Percentiles rank a stretch among this genome's conserved stretches.
Conservation (phyloP, 177 flowering plant species). For the Vitis hybrid region DNA sequence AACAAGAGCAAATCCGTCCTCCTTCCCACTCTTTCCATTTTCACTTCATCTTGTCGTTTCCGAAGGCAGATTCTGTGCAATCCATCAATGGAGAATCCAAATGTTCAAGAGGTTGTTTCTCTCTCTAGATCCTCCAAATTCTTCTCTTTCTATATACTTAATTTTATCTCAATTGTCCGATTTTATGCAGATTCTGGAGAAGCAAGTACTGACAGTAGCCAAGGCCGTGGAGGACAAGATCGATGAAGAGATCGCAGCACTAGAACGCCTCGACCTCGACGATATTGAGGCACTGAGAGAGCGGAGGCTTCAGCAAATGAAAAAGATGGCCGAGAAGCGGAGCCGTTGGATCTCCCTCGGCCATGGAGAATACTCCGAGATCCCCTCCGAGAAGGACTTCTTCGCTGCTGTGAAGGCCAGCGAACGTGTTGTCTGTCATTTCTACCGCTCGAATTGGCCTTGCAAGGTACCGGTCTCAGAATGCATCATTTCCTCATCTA, state of each 20-base stretch:
- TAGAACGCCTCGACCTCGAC: slow-evolving; percentile 78
- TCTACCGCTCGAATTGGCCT: slow-evolving; percentile 98
- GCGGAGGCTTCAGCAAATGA: slow-evolving; percentile 87
- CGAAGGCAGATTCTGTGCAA: not conserved
- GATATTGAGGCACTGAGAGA: slow-evolving; percentile 86
- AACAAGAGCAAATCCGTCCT: not conserved
- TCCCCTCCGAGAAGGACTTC: slow-evolving; percentile 89
- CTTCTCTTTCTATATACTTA: too few species aligned
- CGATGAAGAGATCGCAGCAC: slow-evolving; percentile 77
- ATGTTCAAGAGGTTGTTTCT: slow-evolving; percentile 41
- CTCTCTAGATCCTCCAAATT: too few species aligned
- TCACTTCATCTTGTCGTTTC: not conserved
- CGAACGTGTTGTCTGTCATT: slow-evolving; percentile 98
- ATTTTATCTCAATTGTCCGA: too few species aligned
- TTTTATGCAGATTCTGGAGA: slow-evolving; percentile 61
- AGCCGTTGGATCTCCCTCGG: slow-evolving; percentile 87
- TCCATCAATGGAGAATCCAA: slow-evolving; percentile 38
- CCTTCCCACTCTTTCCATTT: not conserved
- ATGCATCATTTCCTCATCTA: too few species aligned
- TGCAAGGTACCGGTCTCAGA: slow-evolving; percentile 63
- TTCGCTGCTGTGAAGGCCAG: slow-evolving; percentile 87
- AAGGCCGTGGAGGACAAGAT: slow-evolving; percentile 93
- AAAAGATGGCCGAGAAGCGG: slow-evolving; percentile 94
- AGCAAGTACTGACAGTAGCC: slow-evolving; percentile 83
- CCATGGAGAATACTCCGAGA: slow-evolving; percentile 92